A percentile compares a stretch with the other conserved stretches of the same genome.
Evolutionary conservation across 2,329 filamentous ascomycete species (phyloP).

Genomic region (Arthrobotrys pseudoclavata): DNA sequence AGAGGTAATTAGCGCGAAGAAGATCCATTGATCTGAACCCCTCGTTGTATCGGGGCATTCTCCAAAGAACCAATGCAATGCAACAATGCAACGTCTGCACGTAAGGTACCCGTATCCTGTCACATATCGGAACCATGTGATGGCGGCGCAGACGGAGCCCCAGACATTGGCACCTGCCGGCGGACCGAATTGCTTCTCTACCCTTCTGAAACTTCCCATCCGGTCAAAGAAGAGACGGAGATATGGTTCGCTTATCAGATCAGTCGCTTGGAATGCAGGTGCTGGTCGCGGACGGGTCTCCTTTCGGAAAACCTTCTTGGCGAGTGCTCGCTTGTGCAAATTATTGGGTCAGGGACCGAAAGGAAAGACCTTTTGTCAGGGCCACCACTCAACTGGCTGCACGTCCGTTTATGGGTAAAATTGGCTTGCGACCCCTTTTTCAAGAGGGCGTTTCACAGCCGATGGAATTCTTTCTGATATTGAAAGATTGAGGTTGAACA

Average conservation of each 20-base stretch:
- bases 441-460: slow-evolving; percentile 33
- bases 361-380: slow-evolving; percentile 6
- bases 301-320: slow-evolving; percentile 49
- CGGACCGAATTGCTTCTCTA: slow-evolving; percentile 5
- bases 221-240: background rate
- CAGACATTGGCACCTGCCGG: slow-evolving; percentile 6
- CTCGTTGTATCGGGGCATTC: slow-evolving; percentile 8
- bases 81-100: background rate
- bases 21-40: slow-evolving; percentile 25
- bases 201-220: slow-evolving; percentile 6
- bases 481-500: background rate
- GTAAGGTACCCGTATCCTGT: slow-evolving; percentile 24
- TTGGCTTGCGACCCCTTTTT: slow-evolving; percentile 53
- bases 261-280: slow-evolving; percentile 36
- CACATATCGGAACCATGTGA: slow-evolving; percentile 8
- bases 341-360: slow-evolving; percentile 58
- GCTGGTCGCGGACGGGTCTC: slow-evolving; percentile 32
- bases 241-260: slow-evolving; percentile 55
- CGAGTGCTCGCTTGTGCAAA: slow-evolving; percentile 53
- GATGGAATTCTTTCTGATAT: background rate
- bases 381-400: slow-evolving; percentile 44
- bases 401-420: slow-evolving; percentile 50
- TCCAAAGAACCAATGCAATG: slow-evolving; percentile 14
- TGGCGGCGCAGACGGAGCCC: slow-evolving; percentile 5
- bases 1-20: slow-evolving; percentile 7